These are phyloP conservation scores for Glycine soja DNA, from an alignment of 306 rosid genomes.

Conservation along the genomic window DNA sequence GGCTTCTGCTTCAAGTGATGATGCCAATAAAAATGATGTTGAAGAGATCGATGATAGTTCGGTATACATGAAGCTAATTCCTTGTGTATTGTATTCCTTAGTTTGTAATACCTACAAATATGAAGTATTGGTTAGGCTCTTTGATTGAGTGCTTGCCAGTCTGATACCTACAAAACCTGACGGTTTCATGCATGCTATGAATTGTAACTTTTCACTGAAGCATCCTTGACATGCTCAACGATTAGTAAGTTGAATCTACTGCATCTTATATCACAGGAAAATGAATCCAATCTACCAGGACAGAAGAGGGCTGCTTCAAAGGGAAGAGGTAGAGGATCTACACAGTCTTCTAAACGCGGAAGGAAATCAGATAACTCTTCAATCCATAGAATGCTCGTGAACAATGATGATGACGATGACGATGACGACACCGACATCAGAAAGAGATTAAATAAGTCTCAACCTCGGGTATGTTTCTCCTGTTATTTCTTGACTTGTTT, in stretches of 20 bases:
- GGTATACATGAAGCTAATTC: constrained; percentile 61
- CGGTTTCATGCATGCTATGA: constrained; percentile 35
- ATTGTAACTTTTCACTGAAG: constrained; percentile 23
- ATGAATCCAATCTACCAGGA: constrained; percentile 66
- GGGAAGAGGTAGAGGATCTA: constrained; percentile 89
- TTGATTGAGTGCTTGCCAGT: constrained; percentile 22
- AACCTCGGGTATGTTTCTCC: constrained; percentile 73
- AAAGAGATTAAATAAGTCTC: constrained; percentile 72
- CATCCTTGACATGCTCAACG: constrained; percentile 30
- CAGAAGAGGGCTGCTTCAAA: constrained; percentile 83
- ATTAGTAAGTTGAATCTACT: constrained; percentile 31
- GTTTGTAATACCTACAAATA: constrained; percentile 17
- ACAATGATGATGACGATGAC: constrained; percentile 66
- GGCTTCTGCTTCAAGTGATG: constrained; percentile 75
- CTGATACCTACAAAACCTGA: constrained; percentile 27
- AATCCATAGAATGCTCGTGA: constrained; percentile 68
- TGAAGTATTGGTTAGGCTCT: constrained; percentile 35
- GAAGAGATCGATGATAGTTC: constrained; percentile 78
- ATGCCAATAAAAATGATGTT: constrained; percentile 54
- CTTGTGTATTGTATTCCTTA: constrained; percentile 27
- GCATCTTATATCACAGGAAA: constrained; percentile 61
- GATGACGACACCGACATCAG: constrained; percentile 60
- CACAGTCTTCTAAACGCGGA: constrained; percentile 82
- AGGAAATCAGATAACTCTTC: constrained; percentile 71
- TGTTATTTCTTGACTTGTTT: constrained; percentile 41